Base-by-base conservation (phyloP, 768 basidiomycete species). In the Ramaria sp. region DNA sequence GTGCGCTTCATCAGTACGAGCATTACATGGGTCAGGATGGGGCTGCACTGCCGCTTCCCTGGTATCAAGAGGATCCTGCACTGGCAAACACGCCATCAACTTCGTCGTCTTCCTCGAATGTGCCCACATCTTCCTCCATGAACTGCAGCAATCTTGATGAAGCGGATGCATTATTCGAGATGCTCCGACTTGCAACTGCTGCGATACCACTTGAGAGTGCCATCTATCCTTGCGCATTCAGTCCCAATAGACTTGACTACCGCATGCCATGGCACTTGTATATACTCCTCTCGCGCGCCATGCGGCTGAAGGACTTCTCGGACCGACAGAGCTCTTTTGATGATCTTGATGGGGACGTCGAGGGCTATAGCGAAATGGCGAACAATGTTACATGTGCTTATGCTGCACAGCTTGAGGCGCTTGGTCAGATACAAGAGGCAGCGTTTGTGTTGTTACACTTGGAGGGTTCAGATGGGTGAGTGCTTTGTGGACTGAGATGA, bases 221-320 rank as follows among this genome's bases (percentile, higher is more conserved):
- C 3, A 78, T 94, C 8, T 69, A 76, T 10, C 85, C 93, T 0
- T 70, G 82, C 7, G 88, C 88, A 22, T 90, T 87, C 59, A 77
- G 82, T 1, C 69, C 85, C 1, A 84, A 81, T 5, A 84, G 85
- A 0, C 67, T 81, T n/a, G 92, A 94, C 65, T 83, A 81, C 64
- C 80, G 90, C 20, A 70, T 96, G 53, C 76, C 88, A 6, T 99
- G 95, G 95, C 92, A 97, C 68, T 63, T 97, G 32, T 97, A 95
- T 66, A 78, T 92, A 52, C 71, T 98, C 32, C 71, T 98, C 45
- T 86, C 92, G 15, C 78, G 85, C 24, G 87, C 85, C 57, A 81
- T 96, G 70, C 75, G 84, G 25, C 69, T 86, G 36, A 79, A 93
- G 20, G 94, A 97, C 65, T 87, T 95, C 60, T 79, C 81, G n/a